These are phyloP conservation scores for Rhizopogon salebrosus DNA, from an alignment of 768 basidiomycete genomes.

Conservation along the genomic window DNA sequence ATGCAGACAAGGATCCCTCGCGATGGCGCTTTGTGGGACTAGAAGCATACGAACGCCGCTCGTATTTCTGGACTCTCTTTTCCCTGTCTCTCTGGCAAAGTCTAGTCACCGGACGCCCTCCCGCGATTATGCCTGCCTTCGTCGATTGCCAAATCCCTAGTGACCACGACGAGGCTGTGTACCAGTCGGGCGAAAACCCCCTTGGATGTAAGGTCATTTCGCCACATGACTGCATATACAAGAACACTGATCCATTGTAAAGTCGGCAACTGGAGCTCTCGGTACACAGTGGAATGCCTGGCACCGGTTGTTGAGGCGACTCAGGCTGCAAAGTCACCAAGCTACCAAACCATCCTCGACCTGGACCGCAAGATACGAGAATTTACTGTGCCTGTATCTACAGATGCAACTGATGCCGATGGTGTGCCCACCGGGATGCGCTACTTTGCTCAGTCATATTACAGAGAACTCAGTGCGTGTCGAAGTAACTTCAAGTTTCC, in stretches of 20 bases:
- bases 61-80: constrained; percentile 53
- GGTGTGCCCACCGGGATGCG: constrained; percentile 37
- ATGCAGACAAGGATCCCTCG: constrained; percentile 43
- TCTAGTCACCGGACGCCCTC: constrained; percentile 44
- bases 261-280: constrained; percentile 49
- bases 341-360: constrained; percentile 42
- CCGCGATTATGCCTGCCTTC: constrained; percentile 35
- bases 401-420: constrained; percentile 14
- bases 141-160: constrained; percentile 45
- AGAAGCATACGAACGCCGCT: constrained; percentile 48
- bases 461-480: constrained; percentile 39
- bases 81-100: constrained; percentile 48
- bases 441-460: constrained; percentile 36
- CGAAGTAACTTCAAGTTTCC: background rate
- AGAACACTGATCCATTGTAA: constrained; percentile 3
- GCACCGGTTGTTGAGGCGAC: constrained; percentile 36
- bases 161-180: constrained; percentile 40
- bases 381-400: constrained; percentile 23
- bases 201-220: constrained; percentile 36
- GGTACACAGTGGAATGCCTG: constrained; percentile 35
- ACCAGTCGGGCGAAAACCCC: constrained; percentile 37
- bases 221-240: background rate
- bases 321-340: constrained; percentile 37
- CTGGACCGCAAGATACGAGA: constrained; percentile 46
- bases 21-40: constrained; percentile 45